These are phyloP conservation scores for Hypomontagnella submonticulosa DNA, from an alignment of 495 filamentous ascomycete species.

Conservation along the genomic window DNA sequence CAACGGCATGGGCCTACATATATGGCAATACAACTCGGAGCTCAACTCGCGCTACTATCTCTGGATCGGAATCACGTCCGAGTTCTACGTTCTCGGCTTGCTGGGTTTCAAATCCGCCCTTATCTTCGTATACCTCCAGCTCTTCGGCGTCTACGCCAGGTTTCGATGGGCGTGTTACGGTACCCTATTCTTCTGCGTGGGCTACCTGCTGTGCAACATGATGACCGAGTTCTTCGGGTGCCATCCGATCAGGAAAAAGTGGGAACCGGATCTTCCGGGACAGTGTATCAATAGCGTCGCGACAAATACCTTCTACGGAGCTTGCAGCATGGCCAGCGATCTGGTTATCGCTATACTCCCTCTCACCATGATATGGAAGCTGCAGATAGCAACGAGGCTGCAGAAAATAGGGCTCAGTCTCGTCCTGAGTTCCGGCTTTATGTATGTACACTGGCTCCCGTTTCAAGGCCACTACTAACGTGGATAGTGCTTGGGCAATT, in stretches of 20 bases:
- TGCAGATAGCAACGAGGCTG: constrained; percentile 21
- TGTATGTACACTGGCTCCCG: constrained; percentile 23
- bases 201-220: constrained; percentile 53
- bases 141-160: constrained; percentile 48
- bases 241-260: constrained; percentile 49
- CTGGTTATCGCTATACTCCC: constrained; percentile 44
- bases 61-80: constrained; percentile 50
- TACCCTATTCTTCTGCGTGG: constrained; percentile 50
- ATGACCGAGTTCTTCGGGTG: constrained; percentile 53
- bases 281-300: constrained; percentile 48
- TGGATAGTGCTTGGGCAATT: constrained; percentile 47
- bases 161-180: constrained; percentile 51
- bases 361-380: constrained; percentile 43
- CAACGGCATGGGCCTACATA: constrained; percentile 44
- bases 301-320: constrained; percentile 34
- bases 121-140: constrained; percentile 51
- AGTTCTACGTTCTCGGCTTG: constrained; percentile 49
- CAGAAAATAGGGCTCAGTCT: constrained; percentile 42
- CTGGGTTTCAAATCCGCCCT: constrained; percentile 52
- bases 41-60: constrained; percentile 41
- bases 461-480: not conserved
- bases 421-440: constrained; percentile 38
- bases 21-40: constrained; percentile 40
- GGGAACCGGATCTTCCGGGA: constrained; percentile 46
- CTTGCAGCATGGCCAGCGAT: constrained; percentile 37